Evolutionary conservation across 805 yeast genomes (phyloP).

Genomic region (Candida berthetii): DNA sequence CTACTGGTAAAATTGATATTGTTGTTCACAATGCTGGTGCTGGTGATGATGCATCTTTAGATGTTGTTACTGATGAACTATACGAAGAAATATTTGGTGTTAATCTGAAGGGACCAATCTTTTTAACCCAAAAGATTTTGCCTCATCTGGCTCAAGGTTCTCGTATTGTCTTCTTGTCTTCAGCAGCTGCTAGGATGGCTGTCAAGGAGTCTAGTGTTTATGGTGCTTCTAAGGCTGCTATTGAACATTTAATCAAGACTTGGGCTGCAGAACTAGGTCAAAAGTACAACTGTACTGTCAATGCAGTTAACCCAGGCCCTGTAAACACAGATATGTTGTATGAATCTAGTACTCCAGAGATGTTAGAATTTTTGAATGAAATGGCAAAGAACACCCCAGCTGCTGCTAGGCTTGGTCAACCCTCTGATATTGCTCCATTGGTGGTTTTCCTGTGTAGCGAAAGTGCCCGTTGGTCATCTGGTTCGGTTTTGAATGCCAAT

Average conservation of each 20-base stretch:
- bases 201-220: constrained; percentile 4
- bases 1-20: constrained; percentile 6
- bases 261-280: constrained; percentile 13
- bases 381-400: constrained; percentile 9
- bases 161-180: constrained; percentile 9
- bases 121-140: constrained; percentile 6
- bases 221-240: constrained; percentile 12
- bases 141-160: constrained; percentile 8
- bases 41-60: constrained; percentile 5
- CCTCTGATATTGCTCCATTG: constrained; percentile 14
- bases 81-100: constrained; percentile 7
- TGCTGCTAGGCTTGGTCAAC: constrained; percentile 13
- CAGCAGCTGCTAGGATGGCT: constrained; percentile 8
- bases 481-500: constrained; percentile 10
- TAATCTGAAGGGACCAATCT: constrained; percentile 5
- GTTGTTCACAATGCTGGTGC: constrained; percentile 16
- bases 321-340: constrained; percentile 12
- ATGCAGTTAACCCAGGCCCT: constrained; percentile 11
- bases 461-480: constrained; percentile 12
- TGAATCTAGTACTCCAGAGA: constrained; percentile 8
- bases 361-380: constrained; percentile 6
- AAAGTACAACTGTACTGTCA: constrained; percentile 9
- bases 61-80: constrained; percentile 3
- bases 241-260: constrained; percentile 10
- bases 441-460: constrained; percentile 12